Base-by-base conservation (phyloP, 2,329 filamentous ascomycete species). In the Apiospora kogelbergensis region DNA sequence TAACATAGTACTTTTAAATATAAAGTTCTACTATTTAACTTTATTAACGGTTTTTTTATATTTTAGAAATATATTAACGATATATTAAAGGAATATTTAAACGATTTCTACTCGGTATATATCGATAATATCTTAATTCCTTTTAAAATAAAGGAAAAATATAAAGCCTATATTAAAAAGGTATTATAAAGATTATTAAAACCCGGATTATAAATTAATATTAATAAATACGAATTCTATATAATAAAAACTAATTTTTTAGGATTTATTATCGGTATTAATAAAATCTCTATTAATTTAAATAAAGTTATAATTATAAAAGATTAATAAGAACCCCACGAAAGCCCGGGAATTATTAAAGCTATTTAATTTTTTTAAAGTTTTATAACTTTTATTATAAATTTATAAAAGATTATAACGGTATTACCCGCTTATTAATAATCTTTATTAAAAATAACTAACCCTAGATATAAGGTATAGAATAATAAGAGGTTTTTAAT, bases 21-120 rank as follows among this genome's bases (percentile, higher is more conserved):
- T n/a, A 4, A 10, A 37, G 3, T 63, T 20, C 9, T 33, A 2
- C 5, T n/a, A 20, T 63, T 33, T n/a, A 37, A 22, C 9, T 63
- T 63, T 6, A 63, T n/a, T 2, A 63, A 63, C 3, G 9, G 7
- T 20, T 2, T n/a, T 3, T 63, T 37, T 20, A 63, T 53, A 65
- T 65, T 37, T 15, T 26, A 57, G 42, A 45, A 46, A 40, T 67
- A 37, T 10, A 63, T n/a, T n/a, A 63, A 63, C 9, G 9, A n/a
- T 20, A 3, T 40, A n/a, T 63, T 63, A 63, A 63, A 24, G 13
- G 20, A 22, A 24, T 53, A 57, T 60, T 37, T 15, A 33, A 57
- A 57, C 26, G 48, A 46, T 67, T 67, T 26, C 66, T 42, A 20
- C 57, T 64, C 63, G 57, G 33, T 67, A 57, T 68, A 70, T 45